These are phyloP conservation scores for Ensete glaucum DNA, from an alignment of 176 grass and related monocot species.

Conservation along the genomic window DNA sequence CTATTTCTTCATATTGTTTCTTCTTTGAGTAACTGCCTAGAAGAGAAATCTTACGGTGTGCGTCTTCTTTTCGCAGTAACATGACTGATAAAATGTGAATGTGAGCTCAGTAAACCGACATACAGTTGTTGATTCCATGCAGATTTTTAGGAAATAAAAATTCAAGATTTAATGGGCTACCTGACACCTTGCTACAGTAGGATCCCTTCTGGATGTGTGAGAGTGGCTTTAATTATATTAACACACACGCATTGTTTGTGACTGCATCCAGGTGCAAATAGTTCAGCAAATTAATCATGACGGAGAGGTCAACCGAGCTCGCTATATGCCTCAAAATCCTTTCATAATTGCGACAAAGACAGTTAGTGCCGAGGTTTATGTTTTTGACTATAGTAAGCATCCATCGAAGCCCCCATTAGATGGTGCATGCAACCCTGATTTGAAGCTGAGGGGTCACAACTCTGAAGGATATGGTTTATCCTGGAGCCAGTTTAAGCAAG, in stretches of 20 bases:
- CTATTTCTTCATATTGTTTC: not conserved
- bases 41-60: too few relatives aligned
- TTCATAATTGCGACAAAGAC: constrained; percentile 99
- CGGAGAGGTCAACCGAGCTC: constrained; percentile 90
- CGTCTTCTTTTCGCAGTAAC: too few relatives aligned
- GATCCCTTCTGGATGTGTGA: not conserved
- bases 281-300: constrained; percentile 99
- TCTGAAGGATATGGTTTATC: constrained; percentile 98
- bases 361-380: constrained; percentile 92
- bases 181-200: not conserved
- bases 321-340: constrained; percentile 98
- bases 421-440: constrained; percentile 91
- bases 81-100: too few relatives aligned
- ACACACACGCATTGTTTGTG: not conserved
- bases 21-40: not conserved
- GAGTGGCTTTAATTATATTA: not conserved
- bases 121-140: too few relatives aligned
- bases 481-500: constrained; percentile 93
- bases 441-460: constrained; percentile 80
- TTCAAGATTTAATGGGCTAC: not conserved
- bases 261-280: constrained; percentile 79
- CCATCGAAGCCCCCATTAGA: constrained; percentile 93
- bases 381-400: constrained; percentile 99
- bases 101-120: not conserved
- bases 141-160: too few relatives aligned